Evolutionary conservation across 164 flowering plant genomes (phyloP).

Genomic region (Echeveria elegans): DNA sequence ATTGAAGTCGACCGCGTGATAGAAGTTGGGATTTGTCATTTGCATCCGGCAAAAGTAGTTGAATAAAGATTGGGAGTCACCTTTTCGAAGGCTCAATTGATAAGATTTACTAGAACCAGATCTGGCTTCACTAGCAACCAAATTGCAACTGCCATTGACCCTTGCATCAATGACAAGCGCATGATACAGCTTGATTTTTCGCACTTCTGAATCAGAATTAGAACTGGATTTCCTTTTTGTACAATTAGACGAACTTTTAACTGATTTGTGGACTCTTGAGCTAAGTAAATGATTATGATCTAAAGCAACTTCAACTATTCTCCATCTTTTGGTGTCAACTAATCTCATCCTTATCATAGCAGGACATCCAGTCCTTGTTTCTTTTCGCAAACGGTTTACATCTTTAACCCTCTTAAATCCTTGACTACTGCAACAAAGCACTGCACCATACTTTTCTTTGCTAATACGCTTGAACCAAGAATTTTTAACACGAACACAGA

Average conservation of each 20-base stretch:
- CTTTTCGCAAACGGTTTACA: conserved; percentile 46
- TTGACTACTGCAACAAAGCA: conserved; percentile 60
- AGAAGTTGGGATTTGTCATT: conserved; percentile 33
- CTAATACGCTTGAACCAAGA: conserved; percentile 63
- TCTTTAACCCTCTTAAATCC: conserved; percentile 64
- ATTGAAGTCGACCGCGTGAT: conserved; percentile 30
- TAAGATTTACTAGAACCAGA: conserved; percentile 15
- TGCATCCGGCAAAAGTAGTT: conserved; percentile 37
- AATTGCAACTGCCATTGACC: conserved; percentile 18
- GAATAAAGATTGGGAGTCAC: conserved; percentile 31
- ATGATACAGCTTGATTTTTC: conserved; percentile 31
- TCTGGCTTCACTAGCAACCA: conserved; percentile 16
- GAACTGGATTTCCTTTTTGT: conserved; percentile 24
- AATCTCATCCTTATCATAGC: conserved; percentile 60
- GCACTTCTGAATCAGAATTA: conserved; percentile 23
- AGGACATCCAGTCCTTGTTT: conserved; percentile 71
- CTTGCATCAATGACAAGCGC: conserved; percentile 35
- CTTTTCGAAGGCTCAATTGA: conserved; percentile 29
- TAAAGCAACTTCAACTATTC: conserved; percentile 44
- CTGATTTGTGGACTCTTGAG: conserved; percentile 25
- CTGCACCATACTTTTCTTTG: conserved; percentile 55
- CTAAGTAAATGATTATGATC: conserved; percentile 62
- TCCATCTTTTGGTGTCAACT: conserved; percentile 57
- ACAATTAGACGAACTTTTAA: conserved; percentile 29
- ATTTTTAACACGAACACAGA: conserved; percentile 55